Conservation (phyloP, 257 asterid species). For the Plectranthus barbatus region DNA sequence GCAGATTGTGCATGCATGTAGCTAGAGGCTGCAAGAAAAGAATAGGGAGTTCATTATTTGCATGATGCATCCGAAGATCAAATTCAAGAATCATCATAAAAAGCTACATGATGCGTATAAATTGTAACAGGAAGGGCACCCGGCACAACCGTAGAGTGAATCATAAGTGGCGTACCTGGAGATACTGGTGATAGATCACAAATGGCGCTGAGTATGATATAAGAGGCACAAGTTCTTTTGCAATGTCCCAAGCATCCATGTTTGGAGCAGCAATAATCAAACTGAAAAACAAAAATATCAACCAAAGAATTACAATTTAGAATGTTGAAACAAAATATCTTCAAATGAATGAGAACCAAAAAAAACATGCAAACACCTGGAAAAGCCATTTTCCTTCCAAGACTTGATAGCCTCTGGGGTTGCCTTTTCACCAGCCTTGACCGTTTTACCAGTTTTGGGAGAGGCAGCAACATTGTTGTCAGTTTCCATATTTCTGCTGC, state of each 20-base stretch:
- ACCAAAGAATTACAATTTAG: neutral
- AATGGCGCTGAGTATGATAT: conserved; percentile 88
- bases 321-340: neutral
- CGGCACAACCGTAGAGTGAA: neutral
- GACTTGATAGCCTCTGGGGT: conserved; percentile 39
- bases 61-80: no score
- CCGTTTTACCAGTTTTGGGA: conserved; percentile 33
- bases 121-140: neutral
- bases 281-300: conserved; percentile 34
- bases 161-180: conserved; percentile 39
- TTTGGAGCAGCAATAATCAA: conserved; percentile 85
- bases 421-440: conserved; percentile 74
- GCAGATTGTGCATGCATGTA: conserved; percentile 81
- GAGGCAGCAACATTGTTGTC: conserved; percentile 29
- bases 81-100: neutral
- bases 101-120: neutral
- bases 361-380: conserved; percentile 45
- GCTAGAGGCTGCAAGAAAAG: conserved; percentile 73
- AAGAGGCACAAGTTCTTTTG: conserved; percentile 73
- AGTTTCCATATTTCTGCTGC: conserved; percentile 23
- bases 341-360: neutral
- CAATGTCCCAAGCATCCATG: conserved; percentile 68
- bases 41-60: no score
- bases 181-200: conserved; percentile 86
- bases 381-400: conserved; percentile 89